phyloP scores from a whole-genome alignment of 176 grass and related monocot genomes.

The Rhynchospora tenuis region DNA sequence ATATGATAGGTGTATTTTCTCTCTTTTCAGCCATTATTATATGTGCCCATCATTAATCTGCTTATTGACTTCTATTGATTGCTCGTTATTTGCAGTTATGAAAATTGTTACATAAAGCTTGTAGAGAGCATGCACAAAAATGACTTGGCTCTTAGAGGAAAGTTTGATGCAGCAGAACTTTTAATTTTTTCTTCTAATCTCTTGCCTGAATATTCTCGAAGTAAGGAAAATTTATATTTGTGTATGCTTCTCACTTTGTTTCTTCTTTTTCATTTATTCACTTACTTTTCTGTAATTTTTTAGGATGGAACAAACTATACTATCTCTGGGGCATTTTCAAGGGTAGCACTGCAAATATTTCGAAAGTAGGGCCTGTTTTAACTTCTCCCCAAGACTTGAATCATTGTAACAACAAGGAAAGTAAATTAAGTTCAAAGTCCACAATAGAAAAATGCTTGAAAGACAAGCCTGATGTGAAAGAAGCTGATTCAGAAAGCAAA shows the following conservation, averaged over 20 bases:
- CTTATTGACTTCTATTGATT: not conserved
- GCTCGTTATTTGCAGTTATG: conserved; percentile 46
- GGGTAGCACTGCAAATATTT: conserved; percentile 32
- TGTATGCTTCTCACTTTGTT: conserved; percentile 22
- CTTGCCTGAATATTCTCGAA: conserved; percentile 68
- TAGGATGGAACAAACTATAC: conserved; percentile 96
- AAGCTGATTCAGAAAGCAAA: conserved; percentile 12
- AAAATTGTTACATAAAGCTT: conserved; percentile 76
- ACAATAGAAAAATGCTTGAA: conserved; percentile 19
- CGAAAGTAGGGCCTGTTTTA: conserved; percentile 22
- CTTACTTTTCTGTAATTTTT: conserved; percentile 25
- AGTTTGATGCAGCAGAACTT: conserved; percentile 62
- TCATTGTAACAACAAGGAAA: conserved; percentile 4
- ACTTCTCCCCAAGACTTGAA: conserved; percentile 20
- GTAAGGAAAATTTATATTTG: conserved; percentile 36
- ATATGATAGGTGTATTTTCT: conserved; percentile 9
- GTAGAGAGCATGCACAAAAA: conserved; percentile 82
- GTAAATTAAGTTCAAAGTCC: conserved; percentile 14
- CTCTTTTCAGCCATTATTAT: not conserved
- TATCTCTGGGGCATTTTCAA: conserved; percentile 92
- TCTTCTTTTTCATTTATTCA: conserved; percentile 5
- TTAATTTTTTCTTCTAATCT: conserved; percentile 87
- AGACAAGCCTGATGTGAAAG: conserved; percentile 28
- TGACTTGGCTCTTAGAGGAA: conserved; percentile 72
- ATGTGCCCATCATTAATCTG: not conserved